phyloP scores from a whole-genome alignment of 805 yeast genomes.

The Saccharomycopsis malanga region DNA sequence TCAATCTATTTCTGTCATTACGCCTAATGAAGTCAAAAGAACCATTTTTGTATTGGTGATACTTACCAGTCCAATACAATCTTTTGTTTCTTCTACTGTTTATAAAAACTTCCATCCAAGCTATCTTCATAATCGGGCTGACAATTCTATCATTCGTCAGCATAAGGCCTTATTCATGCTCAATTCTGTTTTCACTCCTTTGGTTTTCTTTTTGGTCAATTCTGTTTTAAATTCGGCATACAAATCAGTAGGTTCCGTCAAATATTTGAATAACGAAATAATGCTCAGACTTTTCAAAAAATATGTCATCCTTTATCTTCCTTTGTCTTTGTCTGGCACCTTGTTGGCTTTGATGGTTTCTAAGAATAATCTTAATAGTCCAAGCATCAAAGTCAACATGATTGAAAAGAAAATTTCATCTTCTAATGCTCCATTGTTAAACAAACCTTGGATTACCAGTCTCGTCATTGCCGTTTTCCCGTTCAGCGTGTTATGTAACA shows the following conservation, averaged over 20 bases:
- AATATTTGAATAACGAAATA: constrained; percentile 15
- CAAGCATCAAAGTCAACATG: constrained; percentile 19
- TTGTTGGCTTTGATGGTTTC: constrained; percentile 13
- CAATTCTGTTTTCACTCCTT: constrained; percentile 25
- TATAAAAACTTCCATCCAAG: constrained; percentile 11
- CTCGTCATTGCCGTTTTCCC: constrained; percentile 28
- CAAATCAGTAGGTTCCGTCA: constrained; percentile 25
- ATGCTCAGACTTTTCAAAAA: constrained; percentile 19
- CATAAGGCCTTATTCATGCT: constrained; percentile 11
- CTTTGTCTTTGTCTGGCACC: constrained; percentile 18
- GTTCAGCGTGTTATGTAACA: constrained; percentile 26
- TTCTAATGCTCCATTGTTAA: constrained; percentile 23
- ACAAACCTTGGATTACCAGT: constrained; percentile 25
- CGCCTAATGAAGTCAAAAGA: constrained; percentile 9
- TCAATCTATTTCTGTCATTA: constrained; percentile 7
- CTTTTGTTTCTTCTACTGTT: constrained; percentile 21
- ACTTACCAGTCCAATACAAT: constrained; percentile 5
- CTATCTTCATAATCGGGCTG: neutral
- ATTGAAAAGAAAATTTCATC: constrained; percentile 25
- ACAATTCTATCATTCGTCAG: neutral
- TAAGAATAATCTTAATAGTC: neutral
- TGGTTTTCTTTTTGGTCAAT: constrained; percentile 15
- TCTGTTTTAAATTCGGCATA: constrained; percentile 22
- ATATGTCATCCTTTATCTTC: constrained; percentile 12
- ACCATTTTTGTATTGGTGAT: constrained; percentile 7